A percentile compares a stretch with the other conserved stretches of the same genome.
Evolutionary conservation across 1,284 basidiomycete genomes (phyloP).

Genomic region (Apiotrichum brassicae): DNA sequence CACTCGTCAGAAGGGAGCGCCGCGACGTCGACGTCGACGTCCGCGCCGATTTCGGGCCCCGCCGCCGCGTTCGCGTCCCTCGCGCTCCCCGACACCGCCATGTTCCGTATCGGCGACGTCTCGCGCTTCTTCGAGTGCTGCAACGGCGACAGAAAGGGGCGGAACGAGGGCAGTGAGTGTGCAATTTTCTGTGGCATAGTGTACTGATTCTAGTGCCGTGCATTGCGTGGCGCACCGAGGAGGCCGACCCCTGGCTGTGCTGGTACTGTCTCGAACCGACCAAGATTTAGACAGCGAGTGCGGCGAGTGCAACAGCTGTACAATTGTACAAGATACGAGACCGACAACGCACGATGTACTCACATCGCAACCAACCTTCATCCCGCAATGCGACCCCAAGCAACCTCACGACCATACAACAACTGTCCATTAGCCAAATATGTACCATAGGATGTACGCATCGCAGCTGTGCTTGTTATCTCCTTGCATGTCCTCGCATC

Average conservation of each 20-base stretch:
- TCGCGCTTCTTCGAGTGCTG: not conserved
- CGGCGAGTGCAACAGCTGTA: not conserved
- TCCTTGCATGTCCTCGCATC: no score
- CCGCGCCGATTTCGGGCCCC: no score
- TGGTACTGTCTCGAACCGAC: constrained; percentile 4
- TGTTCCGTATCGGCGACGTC: not conserved
- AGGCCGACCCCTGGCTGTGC: not conserved
- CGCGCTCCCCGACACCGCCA: no score
- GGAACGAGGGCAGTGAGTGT: constrained; percentile 6
- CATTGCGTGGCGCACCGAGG: constrained; percentile 1
- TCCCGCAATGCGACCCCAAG: no score
- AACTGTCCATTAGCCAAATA: no score
- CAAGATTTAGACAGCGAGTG: not conserved
- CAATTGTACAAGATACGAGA: not conserved
- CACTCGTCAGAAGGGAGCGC: no score
- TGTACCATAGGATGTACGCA: no score
- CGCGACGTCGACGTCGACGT: no score
- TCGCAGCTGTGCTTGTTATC: no score
- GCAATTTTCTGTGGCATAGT: not conserved
- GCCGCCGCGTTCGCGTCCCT: no score
- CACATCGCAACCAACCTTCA: no score
- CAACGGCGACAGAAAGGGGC: constrained; percentile 4
- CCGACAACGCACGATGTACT: not conserved
- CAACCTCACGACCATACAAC: no score
- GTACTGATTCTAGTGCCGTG: not conserved